Percentiles rank a stretch among this genome's conserved stretches.
phyloP scores from a whole-genome alignment of 2,329 filamentous ascomycete species.

The Tympanopsis confertula region DNA sequence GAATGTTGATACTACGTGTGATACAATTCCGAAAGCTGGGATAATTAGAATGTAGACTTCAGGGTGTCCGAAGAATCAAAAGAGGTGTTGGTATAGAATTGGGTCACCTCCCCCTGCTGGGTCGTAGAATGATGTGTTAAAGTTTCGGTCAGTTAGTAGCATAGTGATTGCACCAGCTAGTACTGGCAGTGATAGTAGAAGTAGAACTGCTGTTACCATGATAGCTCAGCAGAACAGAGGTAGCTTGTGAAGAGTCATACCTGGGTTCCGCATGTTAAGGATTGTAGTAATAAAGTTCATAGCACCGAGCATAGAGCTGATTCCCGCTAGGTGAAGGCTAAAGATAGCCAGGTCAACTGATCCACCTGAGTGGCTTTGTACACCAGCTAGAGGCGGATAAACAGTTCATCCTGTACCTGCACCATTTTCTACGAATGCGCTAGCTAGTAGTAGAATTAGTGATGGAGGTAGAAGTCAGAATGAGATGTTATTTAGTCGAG shows the following conservation, averaged over 20 bases:
- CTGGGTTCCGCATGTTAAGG: not conserved
- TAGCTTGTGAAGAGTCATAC: not conserved
- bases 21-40: not conserved
- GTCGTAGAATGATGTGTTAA: slow-evolving; percentile 1
- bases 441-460: not conserved
- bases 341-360: not conserved
- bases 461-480: not conserved
- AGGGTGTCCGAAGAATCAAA: slow-evolving; percentile 2
- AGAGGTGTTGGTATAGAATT: slow-evolving; percentile 3
- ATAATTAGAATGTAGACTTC: not conserved
- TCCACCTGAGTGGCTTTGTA: not conserved
- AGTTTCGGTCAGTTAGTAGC: slow-evolving; percentile 1
- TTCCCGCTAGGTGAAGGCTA: not conserved
- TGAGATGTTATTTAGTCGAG: not conserved
- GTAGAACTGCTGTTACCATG: not conserved
- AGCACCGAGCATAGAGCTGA: not conserved
- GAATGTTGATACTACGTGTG: not conserved
- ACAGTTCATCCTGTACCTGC: not conserved
- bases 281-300: not conserved
- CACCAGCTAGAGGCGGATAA: not conserved
- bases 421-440: not conserved
- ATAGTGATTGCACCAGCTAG: not conserved
- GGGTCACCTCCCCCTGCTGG: slow-evolving; percentile 2
- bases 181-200: not conserved
- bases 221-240: not conserved